Percentiles rank a stretch among this genome's conserved stretches.
Conservation (phyloP, 1,139 yeast genomes). For the Zygosaccharomyces pseudobailii region DNA sequence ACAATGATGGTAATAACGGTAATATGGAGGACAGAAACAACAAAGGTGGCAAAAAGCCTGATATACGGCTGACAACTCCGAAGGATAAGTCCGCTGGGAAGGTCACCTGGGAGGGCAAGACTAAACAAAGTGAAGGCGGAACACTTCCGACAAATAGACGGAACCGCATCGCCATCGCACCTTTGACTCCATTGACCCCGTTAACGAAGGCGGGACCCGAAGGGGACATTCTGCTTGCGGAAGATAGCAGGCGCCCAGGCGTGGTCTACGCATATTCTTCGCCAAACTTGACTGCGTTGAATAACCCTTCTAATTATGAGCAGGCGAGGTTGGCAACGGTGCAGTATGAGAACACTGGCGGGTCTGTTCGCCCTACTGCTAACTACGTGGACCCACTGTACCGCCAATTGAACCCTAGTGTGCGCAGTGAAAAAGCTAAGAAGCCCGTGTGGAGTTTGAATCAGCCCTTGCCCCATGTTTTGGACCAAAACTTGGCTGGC, state of each 20-base stretch:
- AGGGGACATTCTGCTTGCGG: not conserved
- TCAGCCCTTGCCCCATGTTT: conserved; percentile 17
- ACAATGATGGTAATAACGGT: too few relatives aligned
- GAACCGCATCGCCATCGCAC: not conserved
- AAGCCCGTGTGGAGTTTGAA: conserved; percentile 20
- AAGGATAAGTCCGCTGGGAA: not conserved
- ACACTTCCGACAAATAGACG: too few relatives aligned
- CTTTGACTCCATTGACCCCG: conserved; percentile 1
- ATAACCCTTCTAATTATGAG: conserved; percentile 7
- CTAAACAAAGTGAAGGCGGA: not conserved
- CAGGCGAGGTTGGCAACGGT: conserved; percentile 9
- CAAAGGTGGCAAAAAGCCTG: not conserved
- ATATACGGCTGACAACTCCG: not conserved
- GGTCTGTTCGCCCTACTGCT: not conserved
- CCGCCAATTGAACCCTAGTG: conserved; percentile 9
- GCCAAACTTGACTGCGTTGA: conserved; percentile 13
- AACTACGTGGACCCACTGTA: conserved; percentile 15
- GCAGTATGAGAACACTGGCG: not conserved
- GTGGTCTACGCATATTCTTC: conserved; percentile 14
- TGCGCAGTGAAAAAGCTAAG: conserved; percentile 3
- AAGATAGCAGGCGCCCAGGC: conserved; percentile 1
- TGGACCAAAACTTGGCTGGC: conserved; percentile 12
- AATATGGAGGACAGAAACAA: too few relatives aligned
- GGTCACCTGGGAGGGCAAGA: not conserved
- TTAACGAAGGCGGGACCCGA: not conserved